Evolutionary conservation across 306 rosid genomes (phyloP).

Genomic region (Nissolia schottii): DNA sequence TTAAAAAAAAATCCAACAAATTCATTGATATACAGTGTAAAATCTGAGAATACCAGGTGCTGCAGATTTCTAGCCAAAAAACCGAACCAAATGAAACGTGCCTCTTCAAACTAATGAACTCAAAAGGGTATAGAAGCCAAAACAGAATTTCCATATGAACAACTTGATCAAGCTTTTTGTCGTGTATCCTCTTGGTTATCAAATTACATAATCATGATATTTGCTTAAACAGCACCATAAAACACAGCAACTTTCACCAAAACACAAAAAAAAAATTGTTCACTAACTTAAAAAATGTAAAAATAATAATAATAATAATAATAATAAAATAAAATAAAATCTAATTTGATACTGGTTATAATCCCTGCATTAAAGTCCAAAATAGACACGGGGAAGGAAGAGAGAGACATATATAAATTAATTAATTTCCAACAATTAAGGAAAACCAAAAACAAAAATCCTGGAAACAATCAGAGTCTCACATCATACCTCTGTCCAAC

Average conservation of each 20-base stretch:
- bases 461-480: constrained; percentile 13
- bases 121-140: background rate
- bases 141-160: constrained; percentile 2
- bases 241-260: background rate
- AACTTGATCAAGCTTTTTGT: constrained; percentile 11
- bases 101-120: background rate
- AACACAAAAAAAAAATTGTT: background rate
- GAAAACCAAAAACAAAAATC: background rate
- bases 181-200: constrained; percentile 5
- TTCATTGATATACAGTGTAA: background rate
- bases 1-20: background rate
- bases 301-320: background rate
- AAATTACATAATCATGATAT: background rate
- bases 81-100: constrained; percentile 3
- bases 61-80: background rate
- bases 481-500: constrained; percentile 28
- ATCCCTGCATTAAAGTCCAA: background rate
- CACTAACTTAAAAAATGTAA: background rate
- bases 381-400: background rate
- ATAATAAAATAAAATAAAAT: too few relatives aligned
- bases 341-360: background rate
- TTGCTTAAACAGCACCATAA: background rate
- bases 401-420: background rate
- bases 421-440: constrained; percentile 9
- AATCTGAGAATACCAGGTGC: background rate